A percentile compares a stretch with the other conserved stretches of the same genome.
phyloP scores from a whole-genome alignment of 1,139 yeast species.

The Eremothecium sinecaudum region DNA sequence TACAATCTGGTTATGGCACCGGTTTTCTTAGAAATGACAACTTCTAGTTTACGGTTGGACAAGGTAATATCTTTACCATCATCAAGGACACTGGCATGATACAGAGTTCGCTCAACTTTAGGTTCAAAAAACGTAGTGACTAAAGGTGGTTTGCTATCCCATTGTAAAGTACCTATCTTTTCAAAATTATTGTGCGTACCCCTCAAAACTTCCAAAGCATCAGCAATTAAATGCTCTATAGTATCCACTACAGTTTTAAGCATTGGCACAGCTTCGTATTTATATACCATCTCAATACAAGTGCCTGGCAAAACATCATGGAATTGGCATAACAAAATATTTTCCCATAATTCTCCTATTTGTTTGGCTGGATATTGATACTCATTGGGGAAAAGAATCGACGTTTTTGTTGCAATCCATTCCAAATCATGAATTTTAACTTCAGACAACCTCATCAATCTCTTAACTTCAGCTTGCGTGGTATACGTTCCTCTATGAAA shows the following conservation, averaged over 20 bases:
- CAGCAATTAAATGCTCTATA: constrained; percentile 44
- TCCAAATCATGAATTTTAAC: constrained; percentile 77
- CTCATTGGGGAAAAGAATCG: constrained; percentile 38
- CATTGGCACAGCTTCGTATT: constrained; percentile 83
- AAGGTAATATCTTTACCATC: constrained; percentile 28
- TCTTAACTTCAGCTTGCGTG: constrained; percentile 79
- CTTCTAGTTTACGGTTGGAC: constrained; percentile 52
- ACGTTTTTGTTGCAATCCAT: constrained; percentile 66
- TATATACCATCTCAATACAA: constrained; percentile 88
- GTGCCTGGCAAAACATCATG: constrained; percentile 97
- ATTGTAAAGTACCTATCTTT: constrained; percentile 34
- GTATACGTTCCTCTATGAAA: constrained; percentile 97
- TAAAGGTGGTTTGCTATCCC: not conserved
- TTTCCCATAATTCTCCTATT: constrained; percentile 73
- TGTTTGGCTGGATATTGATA: constrained; percentile 65
- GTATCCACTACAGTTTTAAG: constrained; percentile 46
- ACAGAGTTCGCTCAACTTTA: not conserved
- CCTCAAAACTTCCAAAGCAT: constrained; percentile 41
- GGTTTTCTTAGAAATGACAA: constrained; percentile 41
- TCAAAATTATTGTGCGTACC: constrained; percentile 11
- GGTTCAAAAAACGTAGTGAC: not conserved
- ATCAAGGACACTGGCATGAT: constrained; percentile 4
- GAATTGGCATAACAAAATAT: constrained; percentile 81
- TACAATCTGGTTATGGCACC: constrained; percentile 63
- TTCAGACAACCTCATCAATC: constrained; percentile 72